A percentile compares a stretch with the other conserved stretches of the same genome.
Evolutionary conservation across 345 rosid species (phyloP).

Genomic region (Geranium brycei): DNA sequence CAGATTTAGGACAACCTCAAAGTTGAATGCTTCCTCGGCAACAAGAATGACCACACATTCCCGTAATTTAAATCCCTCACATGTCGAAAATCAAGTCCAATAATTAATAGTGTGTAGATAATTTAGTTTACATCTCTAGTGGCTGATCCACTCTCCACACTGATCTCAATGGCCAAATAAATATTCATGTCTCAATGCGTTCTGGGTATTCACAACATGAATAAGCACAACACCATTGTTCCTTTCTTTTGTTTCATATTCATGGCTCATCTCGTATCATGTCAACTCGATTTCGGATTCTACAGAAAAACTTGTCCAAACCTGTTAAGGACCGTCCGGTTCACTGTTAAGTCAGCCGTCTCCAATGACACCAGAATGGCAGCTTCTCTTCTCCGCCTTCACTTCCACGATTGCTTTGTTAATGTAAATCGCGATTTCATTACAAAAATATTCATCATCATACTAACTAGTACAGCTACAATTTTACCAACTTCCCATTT

Average conservation of each 20-base stretch:
- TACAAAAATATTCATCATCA: too few relatives aligned
- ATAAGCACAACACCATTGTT: constrained; percentile 4
- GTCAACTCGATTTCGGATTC: constrained; percentile 45
- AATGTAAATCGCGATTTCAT: constrained; percentile 22
- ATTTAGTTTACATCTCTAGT: too few relatives aligned
- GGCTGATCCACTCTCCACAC: too few relatives aligned
- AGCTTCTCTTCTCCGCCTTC: constrained; percentile 55
- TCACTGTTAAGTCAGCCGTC: constrained; percentile 38
- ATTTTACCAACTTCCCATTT: neutral
- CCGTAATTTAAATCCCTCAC: too few relatives aligned
- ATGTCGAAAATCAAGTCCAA: too few relatives aligned
- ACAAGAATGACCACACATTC: too few relatives aligned
- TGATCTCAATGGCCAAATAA: neutral
- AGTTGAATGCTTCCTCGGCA: too few relatives aligned
- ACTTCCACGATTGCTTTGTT: constrained; percentile 60
- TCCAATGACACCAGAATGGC: constrained; percentile 54
- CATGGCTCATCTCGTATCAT: constrained; percentile 20
- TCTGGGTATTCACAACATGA: constrained; percentile 14
- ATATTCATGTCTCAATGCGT: neutral
- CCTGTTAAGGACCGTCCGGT: constrained; percentile 29
- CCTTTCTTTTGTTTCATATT: constrained; percentile 18
- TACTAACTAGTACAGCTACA: too few relatives aligned
- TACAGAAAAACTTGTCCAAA: constrained; percentile 37
- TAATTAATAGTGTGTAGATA: too few relatives aligned
- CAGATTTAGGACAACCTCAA: too few relatives aligned